Evolutionary conservation across 1,284 basidiomycete genomes (phyloP).

Genomic region (Sanghuangporus sanghuang): DNA sequence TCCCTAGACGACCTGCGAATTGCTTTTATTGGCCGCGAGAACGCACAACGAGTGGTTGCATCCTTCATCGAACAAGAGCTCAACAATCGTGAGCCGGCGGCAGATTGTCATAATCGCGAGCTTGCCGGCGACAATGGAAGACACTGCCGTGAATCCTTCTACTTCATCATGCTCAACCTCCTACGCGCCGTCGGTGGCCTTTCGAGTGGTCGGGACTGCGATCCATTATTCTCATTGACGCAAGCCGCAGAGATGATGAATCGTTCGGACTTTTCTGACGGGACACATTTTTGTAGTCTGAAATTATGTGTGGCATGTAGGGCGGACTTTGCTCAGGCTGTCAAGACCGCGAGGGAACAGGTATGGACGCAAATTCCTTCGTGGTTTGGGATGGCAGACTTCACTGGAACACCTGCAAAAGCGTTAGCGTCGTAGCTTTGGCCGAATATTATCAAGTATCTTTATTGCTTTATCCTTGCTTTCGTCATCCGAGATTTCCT

Average conservation of each 20-base stretch:
- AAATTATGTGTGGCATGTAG: conserved; percentile 59
- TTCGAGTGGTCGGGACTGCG: conserved; percentile 63
- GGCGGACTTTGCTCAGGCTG: conserved; percentile 47
- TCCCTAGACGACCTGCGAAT: conserved; percentile 41
- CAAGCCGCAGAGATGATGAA: conserved; percentile 67
- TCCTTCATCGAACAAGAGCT: conserved; percentile 55
- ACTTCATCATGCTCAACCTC: conserved; percentile 68
- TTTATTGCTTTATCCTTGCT: not conserved
- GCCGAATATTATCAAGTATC: not conserved
- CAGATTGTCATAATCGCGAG: conserved; percentile 39
- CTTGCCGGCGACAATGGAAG: conserved; percentile 22
- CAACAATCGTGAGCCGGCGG: conserved; percentile 40
- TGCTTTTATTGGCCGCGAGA: conserved; percentile 58
- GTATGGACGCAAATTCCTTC: conserved; percentile 58
- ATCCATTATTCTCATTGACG: conserved; percentile 60
- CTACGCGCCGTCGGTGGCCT: conserved; percentile 65
- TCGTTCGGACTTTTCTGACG: conserved; percentile 64
- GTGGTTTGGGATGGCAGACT: conserved; percentile 55
- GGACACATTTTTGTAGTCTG: conserved; percentile 48
- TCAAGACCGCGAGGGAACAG: conserved; percentile 49
- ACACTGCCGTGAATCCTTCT: conserved; percentile 61
- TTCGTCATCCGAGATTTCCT: not conserved
- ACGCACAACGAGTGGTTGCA: conserved; percentile 55
- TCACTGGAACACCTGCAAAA: not conserved
- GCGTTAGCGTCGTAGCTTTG: not conserved